Conservation (phyloP, 2,329 filamentous ascomycete species). For the Calonectria leucothoes region DNA sequence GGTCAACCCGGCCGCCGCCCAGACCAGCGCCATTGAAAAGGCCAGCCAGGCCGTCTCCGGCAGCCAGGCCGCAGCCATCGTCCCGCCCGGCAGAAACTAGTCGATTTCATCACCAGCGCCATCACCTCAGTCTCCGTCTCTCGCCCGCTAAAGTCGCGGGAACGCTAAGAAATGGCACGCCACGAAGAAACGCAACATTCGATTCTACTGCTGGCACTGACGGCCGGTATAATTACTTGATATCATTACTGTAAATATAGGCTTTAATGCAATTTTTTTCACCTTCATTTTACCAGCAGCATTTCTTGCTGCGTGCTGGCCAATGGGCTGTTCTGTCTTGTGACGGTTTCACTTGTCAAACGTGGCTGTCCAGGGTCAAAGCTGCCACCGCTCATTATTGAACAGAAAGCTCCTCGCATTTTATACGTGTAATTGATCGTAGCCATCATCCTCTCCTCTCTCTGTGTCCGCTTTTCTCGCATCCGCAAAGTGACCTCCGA, state of each 20-base stretch:
- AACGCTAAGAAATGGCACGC: background rate
- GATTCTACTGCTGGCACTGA: background rate
- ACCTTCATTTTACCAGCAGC: background rate
- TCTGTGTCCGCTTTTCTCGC: background rate
- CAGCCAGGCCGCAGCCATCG: background rate
- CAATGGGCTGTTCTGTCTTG: background rate
- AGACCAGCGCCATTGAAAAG: no score
- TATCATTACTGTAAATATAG: background rate
- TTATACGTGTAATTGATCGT: background rate
- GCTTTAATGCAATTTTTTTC: background rate
- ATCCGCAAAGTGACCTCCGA: background rate
- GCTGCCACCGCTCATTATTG: no score
- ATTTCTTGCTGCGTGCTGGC: no score
- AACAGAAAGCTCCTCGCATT: background rate
- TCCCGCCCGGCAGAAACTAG: background rate
- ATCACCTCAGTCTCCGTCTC: background rate
- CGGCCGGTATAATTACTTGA: background rate
- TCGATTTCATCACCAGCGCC: no score
- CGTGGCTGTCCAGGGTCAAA: background rate
- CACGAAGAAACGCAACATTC: background rate
- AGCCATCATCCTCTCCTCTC: conserved; percentile 1
- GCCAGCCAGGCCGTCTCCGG: no score
- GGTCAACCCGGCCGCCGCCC: background rate
- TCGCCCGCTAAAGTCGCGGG: background rate
- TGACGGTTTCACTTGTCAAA: background rate